These are phyloP conservation scores for Diplodia intermedia DNA, from an alignment of 2,329 filamentous ascomycete species.

Conservation along the genomic window DNA sequence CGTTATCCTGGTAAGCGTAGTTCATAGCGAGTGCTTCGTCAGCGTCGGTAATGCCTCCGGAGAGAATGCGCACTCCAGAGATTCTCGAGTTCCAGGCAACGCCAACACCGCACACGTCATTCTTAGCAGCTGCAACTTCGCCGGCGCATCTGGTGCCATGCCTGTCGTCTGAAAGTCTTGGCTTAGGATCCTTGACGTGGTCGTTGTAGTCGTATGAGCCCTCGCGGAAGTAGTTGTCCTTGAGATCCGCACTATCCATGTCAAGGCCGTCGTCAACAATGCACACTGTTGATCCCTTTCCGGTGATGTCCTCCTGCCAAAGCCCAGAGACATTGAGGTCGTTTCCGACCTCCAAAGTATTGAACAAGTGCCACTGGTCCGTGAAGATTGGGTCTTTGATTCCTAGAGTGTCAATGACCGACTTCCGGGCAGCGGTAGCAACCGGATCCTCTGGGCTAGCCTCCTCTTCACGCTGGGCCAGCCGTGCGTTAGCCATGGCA, in stretches of 20 bases:
- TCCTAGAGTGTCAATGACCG: conserved; percentile 68
- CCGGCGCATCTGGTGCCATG: conserved; percentile 96
- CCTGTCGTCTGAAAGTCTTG: conserved; percentile 80
- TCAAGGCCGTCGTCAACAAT: conserved; percentile 97
- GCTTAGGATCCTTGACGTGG: conserved; percentile 75
- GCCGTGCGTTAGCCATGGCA: background rate
- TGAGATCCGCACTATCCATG: conserved; percentile 92
- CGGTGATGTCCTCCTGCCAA: conserved; percentile 90
- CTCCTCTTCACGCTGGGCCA: background rate
- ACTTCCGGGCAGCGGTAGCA: conserved; percentile 53
- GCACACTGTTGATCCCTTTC: conserved; percentile 85
- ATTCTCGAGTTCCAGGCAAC: conserved; percentile 92
- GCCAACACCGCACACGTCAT: conserved; percentile 93
- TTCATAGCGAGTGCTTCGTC: conserved; percentile 94
- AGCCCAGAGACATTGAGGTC: conserved; percentile 96
- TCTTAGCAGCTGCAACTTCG: conserved; percentile 89
- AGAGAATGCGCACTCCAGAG: conserved; percentile 90
- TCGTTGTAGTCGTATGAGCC: conserved; percentile 99
- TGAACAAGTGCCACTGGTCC: conserved; percentile 95
- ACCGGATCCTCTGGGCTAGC: background rate
- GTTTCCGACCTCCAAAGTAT: conserved; percentile 79
- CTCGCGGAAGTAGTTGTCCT: conserved; percentile 89
- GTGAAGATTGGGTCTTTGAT: conserved; percentile 91
- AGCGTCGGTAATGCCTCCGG: conserved; percentile 85
- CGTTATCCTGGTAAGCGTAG: conserved; percentile 87